These are phyloP conservation scores for Candida ulmi DNA, from an alignment of 805 yeast genomes.

Conservation along the genomic window DNA sequence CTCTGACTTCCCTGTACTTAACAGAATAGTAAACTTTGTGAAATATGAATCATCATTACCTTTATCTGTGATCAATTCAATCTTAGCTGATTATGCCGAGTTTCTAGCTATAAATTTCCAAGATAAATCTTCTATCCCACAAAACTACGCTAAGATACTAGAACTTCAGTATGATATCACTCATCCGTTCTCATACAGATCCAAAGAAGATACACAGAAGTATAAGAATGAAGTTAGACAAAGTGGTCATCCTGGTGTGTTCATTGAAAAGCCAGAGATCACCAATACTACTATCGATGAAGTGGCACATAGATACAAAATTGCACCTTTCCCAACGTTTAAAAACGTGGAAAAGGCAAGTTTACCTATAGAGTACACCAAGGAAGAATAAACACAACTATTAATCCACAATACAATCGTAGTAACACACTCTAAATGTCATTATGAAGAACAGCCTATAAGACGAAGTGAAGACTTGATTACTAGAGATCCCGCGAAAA, in stretches of 20 bases:
- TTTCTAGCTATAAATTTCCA: conserved; percentile 27
- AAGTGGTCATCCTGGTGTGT: conserved; percentile 30
- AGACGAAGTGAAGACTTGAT: conserved; percentile 5
- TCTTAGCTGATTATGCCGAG: conserved; percentile 32
- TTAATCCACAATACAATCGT: too few relatives aligned
- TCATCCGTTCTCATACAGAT: conserved; percentile 24
- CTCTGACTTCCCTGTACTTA: conserved; percentile 39
- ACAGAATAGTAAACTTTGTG: conserved; percentile 39
- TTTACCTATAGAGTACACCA: conserved; percentile 36
- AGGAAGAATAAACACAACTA: conserved; percentile 8
- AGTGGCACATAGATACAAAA: conserved; percentile 8
- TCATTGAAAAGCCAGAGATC: conserved; percentile 37
- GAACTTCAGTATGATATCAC: conserved; percentile 24
- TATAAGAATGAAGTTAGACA: conserved; percentile 20
- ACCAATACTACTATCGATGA: conserved; percentile 29
- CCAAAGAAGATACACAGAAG: conserved; percentile 4
- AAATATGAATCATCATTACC: conserved; percentile 44
- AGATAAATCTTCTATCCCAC: conserved; percentile 18
- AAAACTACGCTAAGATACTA: conserved; percentile 15
- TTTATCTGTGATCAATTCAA: conserved; percentile 37
- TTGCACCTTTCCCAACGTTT: conserved; percentile 47
- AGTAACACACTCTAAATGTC: too few relatives aligned
- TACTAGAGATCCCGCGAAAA: neutral
- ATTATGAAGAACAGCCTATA: too few relatives aligned
- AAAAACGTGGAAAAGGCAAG: conserved; percentile 61